Conservation (phyloP, 345 rosid genomes). For the Aurinia saxatilis region DNA sequence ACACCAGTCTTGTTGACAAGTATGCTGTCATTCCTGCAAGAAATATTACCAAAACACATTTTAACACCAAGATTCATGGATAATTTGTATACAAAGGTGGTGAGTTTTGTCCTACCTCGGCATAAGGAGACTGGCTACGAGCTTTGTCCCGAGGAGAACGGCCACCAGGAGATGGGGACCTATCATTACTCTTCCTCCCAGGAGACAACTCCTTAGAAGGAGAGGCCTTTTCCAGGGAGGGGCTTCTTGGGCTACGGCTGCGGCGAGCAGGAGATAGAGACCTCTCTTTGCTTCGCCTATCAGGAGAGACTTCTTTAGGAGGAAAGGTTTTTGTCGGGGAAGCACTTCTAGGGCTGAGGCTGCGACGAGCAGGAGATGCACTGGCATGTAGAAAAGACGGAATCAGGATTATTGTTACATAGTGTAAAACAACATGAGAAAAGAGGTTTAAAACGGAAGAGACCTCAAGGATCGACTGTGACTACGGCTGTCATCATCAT, state of each 20-base stretch:
- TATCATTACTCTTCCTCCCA: conserved; percentile 31
- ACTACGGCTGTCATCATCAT: conserved; percentile 43
- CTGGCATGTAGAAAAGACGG: conserved; percentile 17
- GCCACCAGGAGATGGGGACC: conserved; percentile 44
- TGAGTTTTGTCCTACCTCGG: conserved; percentile 30
- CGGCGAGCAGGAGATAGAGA: conserved; percentile 40
- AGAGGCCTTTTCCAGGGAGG: conserved; percentile 31
- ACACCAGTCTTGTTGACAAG: conserved; percentile 7
- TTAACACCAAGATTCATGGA: conserved; percentile 1
- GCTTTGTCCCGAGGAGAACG: conserved; percentile 36
- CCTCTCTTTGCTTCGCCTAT: conserved; percentile 30
- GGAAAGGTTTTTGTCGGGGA: conserved; percentile 35
- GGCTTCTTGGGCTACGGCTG: conserved; percentile 37
- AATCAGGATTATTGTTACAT: not conserved
- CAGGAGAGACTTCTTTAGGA: conserved; percentile 35
- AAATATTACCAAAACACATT: conserved; percentile 5
- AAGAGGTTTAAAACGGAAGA: not conserved
- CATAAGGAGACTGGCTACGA: conserved; percentile 43
- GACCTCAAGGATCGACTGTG: conserved; percentile 53
- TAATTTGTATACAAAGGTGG: not conserved
- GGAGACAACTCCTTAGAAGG: conserved; percentile 35
- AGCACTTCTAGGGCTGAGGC: conserved; percentile 37
- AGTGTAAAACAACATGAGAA: not conserved
- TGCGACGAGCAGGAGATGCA: conserved; percentile 44
- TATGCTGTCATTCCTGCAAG: conserved; percentile 48